These are phyloP conservation scores for Cryptosporidium xiaoi DNA, from an alignment of 169 alveolate species.

Conservation along the genomic window DNA sequence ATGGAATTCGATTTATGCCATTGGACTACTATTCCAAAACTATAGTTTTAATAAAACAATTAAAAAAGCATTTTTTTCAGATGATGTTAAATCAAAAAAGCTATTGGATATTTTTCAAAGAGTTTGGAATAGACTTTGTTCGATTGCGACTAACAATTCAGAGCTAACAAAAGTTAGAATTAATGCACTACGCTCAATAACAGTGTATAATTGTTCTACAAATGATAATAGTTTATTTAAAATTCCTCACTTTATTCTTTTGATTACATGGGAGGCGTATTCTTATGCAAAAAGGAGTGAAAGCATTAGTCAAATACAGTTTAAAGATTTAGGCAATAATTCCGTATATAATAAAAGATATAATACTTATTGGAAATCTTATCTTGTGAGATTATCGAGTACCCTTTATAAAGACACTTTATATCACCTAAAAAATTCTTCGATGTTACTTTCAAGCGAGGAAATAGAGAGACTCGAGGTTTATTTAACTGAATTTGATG, in stretches of 20 bases:
- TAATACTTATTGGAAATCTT: slow-evolving; percentile 1
- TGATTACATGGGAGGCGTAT: slow-evolving; percentile 33
- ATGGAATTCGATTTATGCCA: slow-evolving; percentile 63
- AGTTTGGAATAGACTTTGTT: slow-evolving; percentile 42
- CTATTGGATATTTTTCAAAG: neutral
- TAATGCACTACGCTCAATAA: slow-evolving; percentile 59
- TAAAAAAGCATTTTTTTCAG: neutral
- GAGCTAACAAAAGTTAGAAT: slow-evolving; percentile 44
- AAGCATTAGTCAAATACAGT: neutral
- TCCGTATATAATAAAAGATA: neutral
- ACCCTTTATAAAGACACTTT: slow-evolving; percentile 1
- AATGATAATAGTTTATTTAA: neutral
- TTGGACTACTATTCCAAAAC: slow-evolving; percentile 39
- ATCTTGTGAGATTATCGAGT: neutral
- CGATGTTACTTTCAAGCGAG: neutral
- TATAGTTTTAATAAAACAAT: slow-evolving; percentile 1
- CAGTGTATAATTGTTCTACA: neutral
- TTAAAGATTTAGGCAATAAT: neutral
- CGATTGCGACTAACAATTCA: slow-evolving; percentile 4
- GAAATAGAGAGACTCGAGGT: neutral
- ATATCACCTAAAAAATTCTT: neutral
- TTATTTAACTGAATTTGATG: too few relatives aligned
- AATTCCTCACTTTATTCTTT: slow-evolving; percentile 44
- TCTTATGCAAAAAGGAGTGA: neutral
- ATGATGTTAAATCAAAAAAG: neutral